Conservation (phyloP, 495 filamentous ascomycete species). For the Neurospora sp. region DNA sequence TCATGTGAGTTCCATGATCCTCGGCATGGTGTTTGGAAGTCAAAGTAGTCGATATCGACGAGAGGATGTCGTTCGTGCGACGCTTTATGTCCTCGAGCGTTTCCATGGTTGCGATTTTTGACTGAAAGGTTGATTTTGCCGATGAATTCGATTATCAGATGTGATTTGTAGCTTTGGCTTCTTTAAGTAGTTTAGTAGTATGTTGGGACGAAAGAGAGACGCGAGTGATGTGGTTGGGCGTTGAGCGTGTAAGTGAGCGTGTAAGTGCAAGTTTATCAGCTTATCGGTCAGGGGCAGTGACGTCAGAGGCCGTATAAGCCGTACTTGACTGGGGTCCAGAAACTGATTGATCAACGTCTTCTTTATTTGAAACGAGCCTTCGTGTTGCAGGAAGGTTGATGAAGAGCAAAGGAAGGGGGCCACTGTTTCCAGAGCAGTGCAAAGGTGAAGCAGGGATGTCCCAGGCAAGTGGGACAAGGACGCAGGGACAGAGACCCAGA, state of each 20-base stretch:
- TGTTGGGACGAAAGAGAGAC: background rate
- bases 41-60: slow-evolving; percentile 27
- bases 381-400: background rate
- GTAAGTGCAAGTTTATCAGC: background rate
- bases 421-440: background rate
- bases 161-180: background rate
- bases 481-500: background rate
- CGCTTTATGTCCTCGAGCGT: slow-evolving; percentile 35
- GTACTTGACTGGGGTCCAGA: background rate
- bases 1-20: slow-evolving; percentile 25
- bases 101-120: slow-evolving; percentile 23
- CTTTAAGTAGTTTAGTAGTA: background rate
- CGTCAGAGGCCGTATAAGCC: background rate
- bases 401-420: background rate
- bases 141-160: background rate
- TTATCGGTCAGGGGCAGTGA: background rate
- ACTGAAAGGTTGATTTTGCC: background rate
- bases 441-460: background rate
- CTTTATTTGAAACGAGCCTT: background rate
- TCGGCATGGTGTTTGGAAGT: slow-evolving; percentile 9
- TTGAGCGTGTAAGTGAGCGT: background rate
- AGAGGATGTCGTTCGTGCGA: slow-evolving; percentile 34
- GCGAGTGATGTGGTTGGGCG: background rate
- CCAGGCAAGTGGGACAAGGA: background rate
- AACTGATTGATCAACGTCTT: background rate